phyloP scores from a whole-genome alignment of 495 filamentous ascomycete species.

The Podospora pseudopauciseta region DNA sequence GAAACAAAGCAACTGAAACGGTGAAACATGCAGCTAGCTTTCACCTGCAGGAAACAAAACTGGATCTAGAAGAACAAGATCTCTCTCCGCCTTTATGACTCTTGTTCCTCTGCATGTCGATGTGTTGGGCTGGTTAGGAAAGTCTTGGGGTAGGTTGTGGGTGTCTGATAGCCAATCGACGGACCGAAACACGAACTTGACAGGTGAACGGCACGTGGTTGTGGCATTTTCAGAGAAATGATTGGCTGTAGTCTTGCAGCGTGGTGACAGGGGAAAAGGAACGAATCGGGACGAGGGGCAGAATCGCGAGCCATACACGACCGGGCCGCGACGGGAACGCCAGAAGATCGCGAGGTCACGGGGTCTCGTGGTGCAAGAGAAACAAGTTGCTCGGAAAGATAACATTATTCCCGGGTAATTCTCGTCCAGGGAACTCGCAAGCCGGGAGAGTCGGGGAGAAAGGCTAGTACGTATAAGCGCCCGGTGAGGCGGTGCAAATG shows the following conservation, averaged over 20 bases:
- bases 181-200: conserved; percentile 16
- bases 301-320: background rate
- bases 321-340: background rate
- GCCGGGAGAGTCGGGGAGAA: background rate
- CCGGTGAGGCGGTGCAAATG: conserved; percentile 10
- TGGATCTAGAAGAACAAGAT: background rate
- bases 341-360: conserved; percentile 10
- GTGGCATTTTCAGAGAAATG: conserved; percentile 1
- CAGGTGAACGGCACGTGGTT: conserved; percentile 3
- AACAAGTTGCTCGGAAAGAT: background rate
- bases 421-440: background rate
- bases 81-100: conserved; percentile 13
- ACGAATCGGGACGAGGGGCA: conserved; percentile 14
- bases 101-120: conserved; percentile 12
- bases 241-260: conserved; percentile 7
- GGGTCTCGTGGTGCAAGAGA: background rate
- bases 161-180: conserved; percentile 14
- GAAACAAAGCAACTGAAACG: background rate
- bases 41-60: background rate
- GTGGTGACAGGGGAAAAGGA: conserved; percentile 1
- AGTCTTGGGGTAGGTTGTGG: too few species aligned
- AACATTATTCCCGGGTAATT: background rate
- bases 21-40: background rate
- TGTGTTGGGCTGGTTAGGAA: background rate
- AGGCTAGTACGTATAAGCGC: conserved; percentile 2